Conservation (phyloP, 2,329 filamentous ascomycete species). For the Laburnicola sp. region DNA sequence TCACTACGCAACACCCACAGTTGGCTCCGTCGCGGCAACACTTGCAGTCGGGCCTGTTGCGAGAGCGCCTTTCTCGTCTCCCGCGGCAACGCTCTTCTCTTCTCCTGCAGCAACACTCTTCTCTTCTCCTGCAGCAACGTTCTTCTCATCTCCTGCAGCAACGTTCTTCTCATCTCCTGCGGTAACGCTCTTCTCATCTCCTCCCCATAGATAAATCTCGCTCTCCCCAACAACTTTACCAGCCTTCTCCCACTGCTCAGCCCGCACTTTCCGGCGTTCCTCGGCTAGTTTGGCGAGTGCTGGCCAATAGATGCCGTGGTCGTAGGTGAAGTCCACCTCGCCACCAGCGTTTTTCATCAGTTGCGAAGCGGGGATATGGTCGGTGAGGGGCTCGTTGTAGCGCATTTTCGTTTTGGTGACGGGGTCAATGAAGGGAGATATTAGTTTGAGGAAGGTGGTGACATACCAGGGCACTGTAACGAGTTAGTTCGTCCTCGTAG, state of each 20-base stretch:
- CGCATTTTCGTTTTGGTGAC: slow-evolving; percentile 92
- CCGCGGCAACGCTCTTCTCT: neutral
- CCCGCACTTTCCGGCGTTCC: slow-evolving; percentile 64
- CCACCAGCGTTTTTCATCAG: slow-evolving; percentile 80
- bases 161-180: slow-evolving; percentile 47
- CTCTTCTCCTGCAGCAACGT: slow-evolving; percentile 7
- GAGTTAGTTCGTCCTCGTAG: neutral
- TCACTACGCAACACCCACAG: too few relatives aligned
- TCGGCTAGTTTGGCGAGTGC: slow-evolving; percentile 73
- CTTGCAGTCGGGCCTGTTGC: too few relatives aligned
- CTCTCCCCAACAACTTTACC: slow-evolving; percentile 83
- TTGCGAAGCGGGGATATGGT: slow-evolving; percentile 80
- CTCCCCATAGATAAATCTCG: slow-evolving; percentile 86
- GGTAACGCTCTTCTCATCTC: slow-evolving; percentile 40
- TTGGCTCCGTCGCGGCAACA: too few relatives aligned
- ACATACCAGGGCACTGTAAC: slow-evolving; percentile 82
- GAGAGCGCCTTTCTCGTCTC: neutral
- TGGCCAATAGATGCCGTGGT: slow-evolving; percentile 88
- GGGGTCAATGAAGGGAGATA: slow-evolving; percentile 95
- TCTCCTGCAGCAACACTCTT: neutral
- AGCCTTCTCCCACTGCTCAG: slow-evolving; percentile 73
- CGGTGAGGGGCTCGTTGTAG: slow-evolving; percentile 89
- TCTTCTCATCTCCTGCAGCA: slow-evolving; percentile 45
- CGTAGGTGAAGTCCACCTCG: slow-evolving; percentile 85
- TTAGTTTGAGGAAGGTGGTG: slow-evolving; percentile 91